Evolutionary conservation across 306 rosid genomes (phyloP), one percentile per base, ranked within the genome.

Genomic region (Rosa rugosa): DNA sequence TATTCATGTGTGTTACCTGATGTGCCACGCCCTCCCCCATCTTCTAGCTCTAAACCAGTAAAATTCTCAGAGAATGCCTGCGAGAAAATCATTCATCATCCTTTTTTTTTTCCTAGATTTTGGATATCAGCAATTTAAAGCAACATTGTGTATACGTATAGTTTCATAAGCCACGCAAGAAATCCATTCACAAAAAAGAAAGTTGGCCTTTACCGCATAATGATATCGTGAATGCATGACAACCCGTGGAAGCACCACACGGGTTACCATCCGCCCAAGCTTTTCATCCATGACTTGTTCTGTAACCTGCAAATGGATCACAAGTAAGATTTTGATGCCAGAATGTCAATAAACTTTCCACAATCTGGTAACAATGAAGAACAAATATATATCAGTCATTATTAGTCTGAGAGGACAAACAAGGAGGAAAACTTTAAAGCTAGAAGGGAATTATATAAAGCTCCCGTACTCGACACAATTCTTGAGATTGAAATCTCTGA

Each of bases 11-110:
- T 67, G 78, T 86, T 71, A 86, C 98, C 97, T 90, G 99, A 96
- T 80, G 99, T 96, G 70, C 99, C 98, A 0, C 99, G 97, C 51
- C 99, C 99, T 78, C 99, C 99, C 75, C 99, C 98, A 78, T 96
- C 99, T 90, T 96, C 99, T 77, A 96, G 91, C 87, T 96, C 99
- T 83, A 96, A 89, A 78, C 99, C 98, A 63, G 96, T 87, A 83
- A 96, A 96, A 82, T 93, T 91, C 79, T 83, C 86, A 3, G 99
- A 93, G 85, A 90, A 96, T 2, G 96, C 97, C 99, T 96, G 89
- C 79, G 85, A 85, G 71, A 54, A 75, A 69, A 73, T 73, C 42
- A 77, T 47, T 72, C 71, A 63, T 80, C 23, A 83, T 82, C 65
- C 50, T 34, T 36, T 76, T 72, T 79, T 63, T 74, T 73, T 65